A percentile compares a stretch with the other conserved stretches of the same genome.
These are phyloP conservation scores for Lentinus tigrinus DNA, from an alignment of 768 basidiomycete genomes.

Conservation along the genomic window DNA sequence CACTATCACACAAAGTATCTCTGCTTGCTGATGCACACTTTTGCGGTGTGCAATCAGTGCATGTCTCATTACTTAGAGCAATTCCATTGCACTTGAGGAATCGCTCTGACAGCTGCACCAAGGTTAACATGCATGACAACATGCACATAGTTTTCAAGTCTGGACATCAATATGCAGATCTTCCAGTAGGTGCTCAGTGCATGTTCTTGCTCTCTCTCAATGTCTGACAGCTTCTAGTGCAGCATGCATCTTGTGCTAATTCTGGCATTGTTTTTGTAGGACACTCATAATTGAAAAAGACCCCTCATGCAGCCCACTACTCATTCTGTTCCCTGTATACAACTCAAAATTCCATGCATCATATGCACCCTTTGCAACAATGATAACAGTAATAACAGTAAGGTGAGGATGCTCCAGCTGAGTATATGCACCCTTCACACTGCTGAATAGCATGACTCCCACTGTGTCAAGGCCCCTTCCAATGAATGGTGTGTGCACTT, in stretches of 20 bases:
- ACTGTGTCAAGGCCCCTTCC: no score
- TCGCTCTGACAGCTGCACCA: slow-evolving; percentile 80
- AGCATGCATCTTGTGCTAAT: no score
- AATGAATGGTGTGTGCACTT: no score
- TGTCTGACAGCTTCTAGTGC: no score
- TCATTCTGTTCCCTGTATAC: slow-evolving; percentile 14
- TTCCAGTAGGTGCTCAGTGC: slow-evolving; percentile 17
- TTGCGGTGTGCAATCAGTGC: slow-evolving; percentile 85
- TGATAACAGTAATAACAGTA: no score
- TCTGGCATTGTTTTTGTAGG: background rate
- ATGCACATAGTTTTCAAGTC: slow-evolving; percentile 88
- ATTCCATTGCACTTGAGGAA: slow-evolving; percentile 88
- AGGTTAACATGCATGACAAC: slow-evolving; percentile 76
- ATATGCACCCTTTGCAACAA: background rate
- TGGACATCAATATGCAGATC: slow-evolving; percentile 16
- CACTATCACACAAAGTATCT: slow-evolving; percentile 72
- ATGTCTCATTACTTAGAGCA: slow-evolving; percentile 76
- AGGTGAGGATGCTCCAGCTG: no score
- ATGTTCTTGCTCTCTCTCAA: background rate
- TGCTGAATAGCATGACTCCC: no score
- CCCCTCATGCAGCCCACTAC: slow-evolving; percentile 13
- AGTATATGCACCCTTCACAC: no score
- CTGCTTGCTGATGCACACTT: slow-evolving; percentile 52
- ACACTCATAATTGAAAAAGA: slow-evolving; percentile 18
- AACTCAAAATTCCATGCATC: background rate